Evolutionary conservation across 345 rosid species (phyloP), one percentile per base, ranked within the genome.

Genomic region (Salix caprea): DNA sequence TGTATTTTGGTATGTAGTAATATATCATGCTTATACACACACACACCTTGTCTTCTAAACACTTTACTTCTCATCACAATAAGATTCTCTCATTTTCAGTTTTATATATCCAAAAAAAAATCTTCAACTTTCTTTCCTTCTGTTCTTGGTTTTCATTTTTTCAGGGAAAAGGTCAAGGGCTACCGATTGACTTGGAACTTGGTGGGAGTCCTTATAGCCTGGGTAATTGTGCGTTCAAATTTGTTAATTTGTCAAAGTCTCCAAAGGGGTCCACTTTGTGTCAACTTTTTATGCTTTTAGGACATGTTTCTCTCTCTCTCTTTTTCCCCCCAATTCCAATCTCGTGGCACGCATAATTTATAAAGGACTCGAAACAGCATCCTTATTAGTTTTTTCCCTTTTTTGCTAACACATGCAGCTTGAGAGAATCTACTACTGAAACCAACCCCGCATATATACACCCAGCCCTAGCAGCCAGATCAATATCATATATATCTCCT

Each of bases 381-480:
- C 36, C 36, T 34, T 34, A 4, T 30, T 30, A 0, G 32, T 30
- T 30, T 30, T 30, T 30, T 30, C 32, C 32, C 32, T 30, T 30
- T 30, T 30, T 30, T 30, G 32, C 32, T 30, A 30, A 30, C 32
- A 30, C 32, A 30, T 30, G 32, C 32, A 30, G 32, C 67, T 40
- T 40, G 72, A 83, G 64, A 74, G 78, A 81, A 82, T 78, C 74
- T 72, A 75, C 34, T 54, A 40, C 75, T 80, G 37, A 34, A 39
- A 19, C 72, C 54, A 67, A 70, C 64, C 69, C 65, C 80, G 70
- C 74, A 36, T 50, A 34, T 34, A 23, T 10, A 16, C 42, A 23
- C 24, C 58, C 48, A 70, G 44, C 76, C 54, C 42, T 42, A 61
- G 50, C 24, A 67, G 32, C 78, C 74, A 34, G n/a, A 9, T 56